These are phyloP conservation scores for Fennellomyces sp. DNA, from an alignment of 371 early-diverging fungal genomes.

Conservation along the genomic window DNA sequence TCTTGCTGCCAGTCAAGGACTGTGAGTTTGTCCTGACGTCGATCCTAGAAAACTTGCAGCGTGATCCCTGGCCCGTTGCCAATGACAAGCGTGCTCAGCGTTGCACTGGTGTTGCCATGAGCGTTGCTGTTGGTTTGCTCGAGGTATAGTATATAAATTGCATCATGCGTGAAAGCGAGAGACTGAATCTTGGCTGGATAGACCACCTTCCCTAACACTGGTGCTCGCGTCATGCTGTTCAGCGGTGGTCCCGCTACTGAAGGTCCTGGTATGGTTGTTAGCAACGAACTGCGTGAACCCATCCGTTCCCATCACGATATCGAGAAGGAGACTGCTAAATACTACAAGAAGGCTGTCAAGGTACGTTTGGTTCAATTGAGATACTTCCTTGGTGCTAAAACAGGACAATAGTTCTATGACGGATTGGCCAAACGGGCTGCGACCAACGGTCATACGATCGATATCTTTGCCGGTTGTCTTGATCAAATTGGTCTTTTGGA, in stretches of 20 bases:
- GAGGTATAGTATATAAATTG: slow-evolving; percentile 61
- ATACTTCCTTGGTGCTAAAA: too few species aligned
- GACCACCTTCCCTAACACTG: slow-evolving; percentile 91
- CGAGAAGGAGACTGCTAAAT: slow-evolving; percentile 92
- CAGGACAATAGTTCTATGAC: slow-evolving; percentile 97
- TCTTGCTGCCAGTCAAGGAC: slow-evolving; percentile 90
- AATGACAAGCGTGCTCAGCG: slow-evolving; percentile 93
- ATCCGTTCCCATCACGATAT: slow-evolving; percentile 98
- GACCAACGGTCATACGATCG: slow-evolving; percentile 54
- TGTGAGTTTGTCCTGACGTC: slow-evolving; percentile 95
- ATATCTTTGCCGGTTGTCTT: slow-evolving; percentile 57
- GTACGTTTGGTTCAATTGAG: too few species aligned
- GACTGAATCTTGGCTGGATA: slow-evolving; percentile 12
- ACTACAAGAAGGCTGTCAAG: slow-evolving; percentile 91
- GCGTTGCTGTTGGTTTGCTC: slow-evolving; percentile 94
- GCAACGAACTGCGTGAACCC: slow-evolving; percentile 91
- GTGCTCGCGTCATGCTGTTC: slow-evolving; percentile 97
- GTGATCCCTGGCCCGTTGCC: slow-evolving; percentile 99
- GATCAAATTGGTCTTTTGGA: slow-evolving; percentile 85
- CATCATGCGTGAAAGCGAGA: background rate
- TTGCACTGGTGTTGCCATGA: slow-evolving; percentile 98
- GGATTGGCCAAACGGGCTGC: slow-evolving; percentile 88
- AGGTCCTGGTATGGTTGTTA: slow-evolving; percentile 98
- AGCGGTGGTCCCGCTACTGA: slow-evolving; percentile 98
- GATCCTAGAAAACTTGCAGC: slow-evolving; percentile 94